Conservation (phyloP, 495 filamentous ascomycete species). For the Thermochaetoides thermophila region DNA sequence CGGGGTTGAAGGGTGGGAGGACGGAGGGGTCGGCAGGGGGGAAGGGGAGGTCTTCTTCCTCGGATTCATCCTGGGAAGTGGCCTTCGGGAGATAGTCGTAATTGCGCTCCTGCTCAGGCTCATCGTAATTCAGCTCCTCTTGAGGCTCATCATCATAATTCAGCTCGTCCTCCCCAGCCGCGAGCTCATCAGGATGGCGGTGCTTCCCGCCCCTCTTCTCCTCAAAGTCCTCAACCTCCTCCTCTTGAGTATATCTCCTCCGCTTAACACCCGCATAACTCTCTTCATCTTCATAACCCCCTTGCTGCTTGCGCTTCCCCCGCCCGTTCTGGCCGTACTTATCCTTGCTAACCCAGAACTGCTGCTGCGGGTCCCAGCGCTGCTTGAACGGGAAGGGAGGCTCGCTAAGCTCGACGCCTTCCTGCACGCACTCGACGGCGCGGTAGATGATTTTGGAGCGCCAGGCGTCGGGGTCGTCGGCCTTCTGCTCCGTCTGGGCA, state of each 20-base stretch:
- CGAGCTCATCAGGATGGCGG: slow-evolving; percentile 35
- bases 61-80: slow-evolving; percentile 11
- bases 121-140: slow-evolving; percentile 13
- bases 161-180: slow-evolving; percentile 16
- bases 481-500: slow-evolving; percentile 1
- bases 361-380: slow-evolving; percentile 70
- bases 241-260: slow-evolving; percentile 27
- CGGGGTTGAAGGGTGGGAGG: slow-evolving; percentile 39
- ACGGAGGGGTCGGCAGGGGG: slow-evolving; percentile 47
- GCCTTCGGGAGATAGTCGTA: too few species aligned
- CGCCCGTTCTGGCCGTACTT: slow-evolving; percentile 23
- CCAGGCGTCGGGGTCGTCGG: slow-evolving; percentile 43
- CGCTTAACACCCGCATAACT: slow-evolving; percentile 28
- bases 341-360: slow-evolving; percentile 20
- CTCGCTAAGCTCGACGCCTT: slow-evolving; percentile 55
- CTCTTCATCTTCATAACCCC: slow-evolving; percentile 25
- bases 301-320: slow-evolving; percentile 25
- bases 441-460: slow-evolving; percentile 51
- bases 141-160: slow-evolving; percentile 43
- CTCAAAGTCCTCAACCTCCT: slow-evolving; percentile 14
- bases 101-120: slow-evolving; percentile 14
- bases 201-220: slow-evolving; percentile 5
- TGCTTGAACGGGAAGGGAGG: slow-evolving; percentile 86
- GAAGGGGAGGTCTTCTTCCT: slow-evolving; percentile 45
- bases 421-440: slow-evolving; percentile 71